Evolutionary conservation across 805 yeast species (phyloP).

Genomic region (Geotrichum ghanense): DNA sequence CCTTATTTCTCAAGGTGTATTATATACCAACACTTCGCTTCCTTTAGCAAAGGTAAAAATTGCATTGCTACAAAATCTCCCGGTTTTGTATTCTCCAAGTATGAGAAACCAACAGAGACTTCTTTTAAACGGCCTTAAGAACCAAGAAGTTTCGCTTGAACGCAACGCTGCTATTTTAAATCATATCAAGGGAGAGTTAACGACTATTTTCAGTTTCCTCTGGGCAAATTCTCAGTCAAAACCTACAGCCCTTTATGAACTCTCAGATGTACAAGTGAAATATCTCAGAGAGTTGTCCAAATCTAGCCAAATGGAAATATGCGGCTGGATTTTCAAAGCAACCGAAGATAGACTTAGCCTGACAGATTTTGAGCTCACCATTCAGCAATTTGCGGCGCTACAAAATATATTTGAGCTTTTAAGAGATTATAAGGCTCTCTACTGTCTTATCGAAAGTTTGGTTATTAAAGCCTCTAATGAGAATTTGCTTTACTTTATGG

Average conservation of each 20-base stretch:
- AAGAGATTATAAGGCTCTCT: slow-evolving; percentile 24
- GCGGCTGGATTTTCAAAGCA: slow-evolving; percentile 6
- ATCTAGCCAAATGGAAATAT: slow-evolving; percentile 5
- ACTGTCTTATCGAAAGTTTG: slow-evolving; percentile 30
- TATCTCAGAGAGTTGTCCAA: slow-evolving; percentile 4
- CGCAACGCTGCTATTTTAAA: not conserved
- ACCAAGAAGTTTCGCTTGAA: not conserved
- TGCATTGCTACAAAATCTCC: slow-evolving; percentile 1
- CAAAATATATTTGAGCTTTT: slow-evolving; percentile 48
- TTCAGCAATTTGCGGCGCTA: slow-evolving; percentile 29
- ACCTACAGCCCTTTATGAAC: slow-evolving; percentile 1
- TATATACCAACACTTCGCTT: slow-evolving; percentile 35
- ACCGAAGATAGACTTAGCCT: slow-evolving; percentile 3
- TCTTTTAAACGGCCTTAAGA: slow-evolving; percentile 8
- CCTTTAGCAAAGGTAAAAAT: not conserved
- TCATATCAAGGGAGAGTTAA: slow-evolving; percentile 3
- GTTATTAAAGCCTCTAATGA: slow-evolving; percentile 46
- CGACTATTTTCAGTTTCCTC: not conserved
- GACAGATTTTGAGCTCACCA: slow-evolving; percentile 3
- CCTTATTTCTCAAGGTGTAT: slow-evolving; percentile 75
- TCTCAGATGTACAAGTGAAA: slow-evolving; percentile 1
- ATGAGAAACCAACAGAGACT: slow-evolving; percentile 8
- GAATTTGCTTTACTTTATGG: slow-evolving; percentile 36
- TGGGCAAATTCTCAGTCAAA: slow-evolving; percentile 3
- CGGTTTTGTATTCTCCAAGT: not conserved